Percentiles rank a stretch among this genome's conserved stretches.
These are phyloP conservation scores for Eragrostis tef DNA, from an alignment of 202 grass and related monocot genomes.

Conservation along the genomic window DNA sequence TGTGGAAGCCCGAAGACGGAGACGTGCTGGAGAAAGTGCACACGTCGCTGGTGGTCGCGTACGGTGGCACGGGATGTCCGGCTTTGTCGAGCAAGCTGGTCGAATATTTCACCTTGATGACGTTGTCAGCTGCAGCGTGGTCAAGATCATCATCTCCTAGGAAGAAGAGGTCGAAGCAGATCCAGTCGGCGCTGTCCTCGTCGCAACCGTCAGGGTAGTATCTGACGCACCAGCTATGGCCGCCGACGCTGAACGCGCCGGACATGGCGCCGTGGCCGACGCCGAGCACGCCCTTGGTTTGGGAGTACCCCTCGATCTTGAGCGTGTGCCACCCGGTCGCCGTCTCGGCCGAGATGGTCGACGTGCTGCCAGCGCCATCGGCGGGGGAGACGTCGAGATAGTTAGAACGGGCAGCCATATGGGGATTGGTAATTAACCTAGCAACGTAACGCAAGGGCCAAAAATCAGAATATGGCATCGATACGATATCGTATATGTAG, in stretches of 20 bases:
- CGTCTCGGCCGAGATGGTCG: background rate
- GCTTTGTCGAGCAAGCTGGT: no score
- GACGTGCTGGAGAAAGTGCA: background rate
- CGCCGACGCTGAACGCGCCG: conserved; percentile 10
- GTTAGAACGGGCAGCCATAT: no score
- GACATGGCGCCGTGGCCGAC: conserved; percentile 10
- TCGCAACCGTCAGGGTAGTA: conserved; percentile 38
- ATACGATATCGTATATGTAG: no score
- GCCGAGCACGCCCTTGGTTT: conserved; percentile 12
- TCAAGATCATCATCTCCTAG: background rate
- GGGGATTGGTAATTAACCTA: no score
- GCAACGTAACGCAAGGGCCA: no score
- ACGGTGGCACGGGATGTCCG: background rate
- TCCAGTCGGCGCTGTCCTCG: no score
- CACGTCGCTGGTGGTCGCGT: background rate
- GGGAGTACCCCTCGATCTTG: conserved; percentile 46
- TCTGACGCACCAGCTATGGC: conserved; percentile 15
- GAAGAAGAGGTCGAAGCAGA: background rate
- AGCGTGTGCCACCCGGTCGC: conserved; percentile 18
- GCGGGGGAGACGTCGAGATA: no score
- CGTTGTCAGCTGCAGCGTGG: no score
- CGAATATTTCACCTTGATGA: no score
- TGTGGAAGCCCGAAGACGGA: background rate
- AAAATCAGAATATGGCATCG: no score
- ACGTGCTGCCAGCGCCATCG: background rate